Base-by-base conservation (phyloP, 192 early-diverging fungal species). In the Coemansia sp. region DNA sequence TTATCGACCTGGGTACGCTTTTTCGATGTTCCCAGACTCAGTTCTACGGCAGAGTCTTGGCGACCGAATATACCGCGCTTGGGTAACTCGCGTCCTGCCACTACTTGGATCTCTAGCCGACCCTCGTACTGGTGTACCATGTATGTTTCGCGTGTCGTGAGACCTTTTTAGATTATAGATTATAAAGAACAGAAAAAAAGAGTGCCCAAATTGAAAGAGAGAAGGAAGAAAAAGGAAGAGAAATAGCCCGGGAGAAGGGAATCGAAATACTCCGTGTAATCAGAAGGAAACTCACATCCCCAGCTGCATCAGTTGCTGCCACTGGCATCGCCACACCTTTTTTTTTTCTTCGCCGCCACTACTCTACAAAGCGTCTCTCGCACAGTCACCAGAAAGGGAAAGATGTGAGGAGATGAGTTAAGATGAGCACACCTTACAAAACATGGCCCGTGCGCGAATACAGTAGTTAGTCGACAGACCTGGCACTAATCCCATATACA, bases 1-100 rank as follows among this genome's bases (percentile, higher is more conserved):
- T 80, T 80, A 67, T 86, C 77, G 4, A 77, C 70, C 53, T 75
- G 76, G 19, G 80, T 80, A 53, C 70, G 74, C 69, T 80, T 83
- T 40, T 62, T 77, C 32, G 69, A 63, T 19, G 69, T 80, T 44
- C 77, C 84, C 10, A 86, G 53, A 1, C 63, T 72, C 37, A 86
- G 66, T 37, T 82, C 70, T 21, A 86, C 72, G 11, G 68, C 61
- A 19, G 77, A 66, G 71, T 86, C 80, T 53, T 78, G 77, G 13
- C 78, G 75, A 26, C 80, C 81, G 44, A 86, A 75, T 37, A 73
- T 35, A 21, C 72, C 67, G 40, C 76, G 71, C 61, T 78, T 73
- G 30, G 77, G 77, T 14, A 86, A 66, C 32, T 83, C 70, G 50
- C 80, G 80, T 10, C 84, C 84, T 23, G 71, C 72, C 21, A 83